phyloP scores from a whole-genome alignment of 1,139 yeast genomes.

The Nadsonia starkeyi-henricii region DNA sequence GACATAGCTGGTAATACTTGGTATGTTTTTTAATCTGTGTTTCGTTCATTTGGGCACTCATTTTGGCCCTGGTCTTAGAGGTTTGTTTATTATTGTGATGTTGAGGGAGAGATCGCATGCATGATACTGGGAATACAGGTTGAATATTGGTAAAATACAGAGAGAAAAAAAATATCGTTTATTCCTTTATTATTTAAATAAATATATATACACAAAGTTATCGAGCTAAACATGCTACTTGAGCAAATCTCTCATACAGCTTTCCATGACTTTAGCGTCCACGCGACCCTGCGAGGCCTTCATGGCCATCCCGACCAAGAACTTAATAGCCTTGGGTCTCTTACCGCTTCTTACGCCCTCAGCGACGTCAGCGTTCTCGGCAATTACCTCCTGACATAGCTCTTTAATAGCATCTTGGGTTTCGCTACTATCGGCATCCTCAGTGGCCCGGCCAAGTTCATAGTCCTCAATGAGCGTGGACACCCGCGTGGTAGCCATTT shows the following conservation, averaged over 20 bases:
- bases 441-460: conserved; percentile 32
- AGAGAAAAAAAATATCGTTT: too few relatives aligned
- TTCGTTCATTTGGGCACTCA: not conserved
- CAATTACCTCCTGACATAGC: conserved; percentile 41
- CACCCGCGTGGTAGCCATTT: conserved; percentile 21
- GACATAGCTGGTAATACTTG: conserved; percentile 21
- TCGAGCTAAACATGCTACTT: not conserved
- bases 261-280: conserved; percentile 15
- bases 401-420: conserved; percentile 33
- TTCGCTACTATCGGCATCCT: conserved; percentile 12
- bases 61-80: too few relatives aligned
- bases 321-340: conserved; percentile 50
- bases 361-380: conserved; percentile 42
- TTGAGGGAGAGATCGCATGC: too few relatives aligned
- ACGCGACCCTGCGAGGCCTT: conserved; percentile 47
- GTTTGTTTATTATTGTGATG: too few relatives aligned
- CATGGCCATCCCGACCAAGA: conserved; percentile 78
- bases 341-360: conserved; percentile 44
- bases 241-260: conserved; percentile 3
- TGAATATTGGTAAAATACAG: too few relatives aligned
- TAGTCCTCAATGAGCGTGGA: conserved; percentile 38
- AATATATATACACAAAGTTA: too few relatives aligned
- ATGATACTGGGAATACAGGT: too few relatives aligned
- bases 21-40: conserved; percentile 9
- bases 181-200: too few relatives aligned